Base-by-base conservation (phyloP, 495 filamentous ascomycete genomes). In the Xylaria flabelliformis region DNA sequence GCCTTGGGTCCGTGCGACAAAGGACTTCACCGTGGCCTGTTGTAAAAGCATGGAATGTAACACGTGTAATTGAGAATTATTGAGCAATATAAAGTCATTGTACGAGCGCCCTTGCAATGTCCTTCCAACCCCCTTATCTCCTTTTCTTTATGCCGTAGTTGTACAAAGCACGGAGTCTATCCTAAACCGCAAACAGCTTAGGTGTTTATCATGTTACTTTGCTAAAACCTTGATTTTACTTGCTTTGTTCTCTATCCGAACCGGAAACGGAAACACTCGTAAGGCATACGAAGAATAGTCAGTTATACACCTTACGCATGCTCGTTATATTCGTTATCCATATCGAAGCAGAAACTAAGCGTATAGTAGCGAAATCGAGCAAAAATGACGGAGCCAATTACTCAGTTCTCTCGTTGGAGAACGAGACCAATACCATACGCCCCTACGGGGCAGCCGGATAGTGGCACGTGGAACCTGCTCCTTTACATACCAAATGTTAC, bases 191-290 rank as follows among this genome's bases (percentile, higher is more conserved):
- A 55, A 55, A 55, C 9, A 6, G 12, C 26, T 26, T 15, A 6
- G 26, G 12, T 17, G 4, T 32, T 4, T 17, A 32, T 56, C 4
- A 12, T 15, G 17, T 9, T n/a, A 36, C 29, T 34, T n/a, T 32
- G 29, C 10, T 56, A 56, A 61, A 61, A 13, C 34, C 8, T n/a
- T 39, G 29, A 7, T 19, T 21, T 3, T 61, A 36, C 19, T 36
- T 56, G 17, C 12, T 19, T n/a, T 61, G 7, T 61, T 41, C 32
- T 61, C 12, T 61, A 21, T 59, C 32, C 56, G 8, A 39, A 17
- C 56, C 56, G 56, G 3, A 59, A 59, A 39, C 56, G 32, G 56
- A 56, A 59, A 59, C n/a, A 42, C 39, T 42, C 10, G 39, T 17
- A 59, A 39, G n/a, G 19, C 5, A 59, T 39, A 34, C 29, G 55